Percentiles rank a stretch among this genome's conserved stretches.
Evolutionary conservation across 1,284 basidiomycete species (phyloP).

Genomic region (Ceratobasidium theobromae): DNA sequence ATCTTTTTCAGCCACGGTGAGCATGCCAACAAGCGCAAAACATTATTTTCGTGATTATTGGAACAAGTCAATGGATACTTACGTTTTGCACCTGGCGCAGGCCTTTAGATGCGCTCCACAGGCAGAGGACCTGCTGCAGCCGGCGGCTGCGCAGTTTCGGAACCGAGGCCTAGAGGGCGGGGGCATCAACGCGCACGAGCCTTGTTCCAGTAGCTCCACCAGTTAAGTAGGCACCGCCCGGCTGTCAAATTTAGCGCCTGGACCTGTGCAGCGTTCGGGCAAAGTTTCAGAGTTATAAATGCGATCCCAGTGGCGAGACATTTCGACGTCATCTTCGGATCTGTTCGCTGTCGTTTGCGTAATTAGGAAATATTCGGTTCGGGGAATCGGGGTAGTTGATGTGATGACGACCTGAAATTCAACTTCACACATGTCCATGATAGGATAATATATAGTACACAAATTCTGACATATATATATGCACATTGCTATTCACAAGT

Average conservation of each 20-base stretch:
- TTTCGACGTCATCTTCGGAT: too few species aligned
- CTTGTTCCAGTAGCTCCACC: neutral
- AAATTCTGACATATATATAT: neutral
- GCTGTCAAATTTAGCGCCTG: neutral
- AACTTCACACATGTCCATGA: neutral
- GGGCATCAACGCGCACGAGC: neutral
- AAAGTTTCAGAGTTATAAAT: neutral
- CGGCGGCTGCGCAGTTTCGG: constrained; percentile 1
- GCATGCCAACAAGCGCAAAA: neutral
- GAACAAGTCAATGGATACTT: too few species aligned
- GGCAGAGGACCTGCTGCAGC: neutral
- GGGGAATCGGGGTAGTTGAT: too few species aligned
- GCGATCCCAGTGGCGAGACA: too few species aligned
- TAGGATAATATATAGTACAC: neutral
- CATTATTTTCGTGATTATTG: too few species aligned
- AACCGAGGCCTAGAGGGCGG: constrained; percentile 7
- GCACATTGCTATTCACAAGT: neutral
- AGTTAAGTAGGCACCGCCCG: neutral
- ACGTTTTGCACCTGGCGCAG: constrained; percentile 21
- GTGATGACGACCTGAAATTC: neutral
- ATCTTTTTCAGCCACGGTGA: neutral
- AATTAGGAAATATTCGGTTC: too few species aligned
- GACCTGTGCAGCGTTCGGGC: neutral
- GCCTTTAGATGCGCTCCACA: neutral
- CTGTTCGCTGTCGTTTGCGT: too few species aligned